Evolutionary conservation across 768 basidiomycete species (phyloP).

Genomic region (Psilocybe azurescens): DNA sequence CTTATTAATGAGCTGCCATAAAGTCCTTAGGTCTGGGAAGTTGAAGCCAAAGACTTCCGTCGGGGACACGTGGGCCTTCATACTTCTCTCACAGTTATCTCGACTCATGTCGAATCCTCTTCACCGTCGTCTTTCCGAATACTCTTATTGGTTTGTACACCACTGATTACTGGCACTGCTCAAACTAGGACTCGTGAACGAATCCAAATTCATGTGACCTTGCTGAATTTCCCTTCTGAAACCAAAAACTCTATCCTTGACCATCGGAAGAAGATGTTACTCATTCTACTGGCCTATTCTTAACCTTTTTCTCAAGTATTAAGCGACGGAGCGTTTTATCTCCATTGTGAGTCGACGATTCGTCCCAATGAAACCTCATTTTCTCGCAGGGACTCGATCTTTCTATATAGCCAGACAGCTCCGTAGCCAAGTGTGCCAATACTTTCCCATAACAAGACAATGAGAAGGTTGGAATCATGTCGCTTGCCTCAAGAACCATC

Average conservation of each 20-base stretch:
- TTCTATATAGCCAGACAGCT: neutral
- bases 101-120: neutral
- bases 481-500: neutral
- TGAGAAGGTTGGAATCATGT: neutral
- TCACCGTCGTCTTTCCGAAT: neutral
- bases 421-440: neutral
- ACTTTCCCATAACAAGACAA: conserved; percentile 1
- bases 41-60: neutral
- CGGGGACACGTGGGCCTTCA: neutral
- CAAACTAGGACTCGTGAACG: neutral
- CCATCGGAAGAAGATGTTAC: neutral
- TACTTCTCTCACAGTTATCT: neutral
- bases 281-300: neutral
- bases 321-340: neutral
- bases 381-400: conserved; percentile 2
- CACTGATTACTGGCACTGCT: neutral
- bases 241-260: neutral
- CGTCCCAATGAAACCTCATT: neutral
- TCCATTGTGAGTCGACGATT: neutral
- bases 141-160: no score
- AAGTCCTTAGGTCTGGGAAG: neutral
- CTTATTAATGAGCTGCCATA: neutral
- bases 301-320: neutral
- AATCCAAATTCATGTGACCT: neutral
- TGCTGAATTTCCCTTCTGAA: neutral